A percentile compares a stretch with the other conserved stretches of the same genome.
These are phyloP conservation scores for Thielaviopsis euricoi DNA, from an alignment of 2,329 filamentous ascomycete species.

Conservation along the genomic window DNA sequence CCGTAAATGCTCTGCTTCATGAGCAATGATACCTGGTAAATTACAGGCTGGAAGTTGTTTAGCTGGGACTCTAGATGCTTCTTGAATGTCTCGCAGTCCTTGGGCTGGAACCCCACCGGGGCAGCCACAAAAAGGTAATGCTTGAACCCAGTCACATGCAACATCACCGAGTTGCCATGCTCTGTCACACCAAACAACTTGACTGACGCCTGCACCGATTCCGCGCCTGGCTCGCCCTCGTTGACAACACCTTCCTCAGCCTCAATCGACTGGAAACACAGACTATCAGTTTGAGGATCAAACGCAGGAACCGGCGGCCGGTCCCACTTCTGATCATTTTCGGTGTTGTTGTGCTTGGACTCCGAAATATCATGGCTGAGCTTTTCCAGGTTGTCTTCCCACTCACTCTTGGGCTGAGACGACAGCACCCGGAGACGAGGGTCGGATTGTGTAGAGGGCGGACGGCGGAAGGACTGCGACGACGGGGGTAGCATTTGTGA, in stretches of 20 bases:
- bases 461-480: not conserved
- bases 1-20: conserved; percentile 85
- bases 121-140: conserved; percentile 93
- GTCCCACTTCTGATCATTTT: conserved; percentile 89
- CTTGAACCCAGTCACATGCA: conserved; percentile 90
- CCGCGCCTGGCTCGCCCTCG: conserved; percentile 32
- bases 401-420: conserved; percentile 73
- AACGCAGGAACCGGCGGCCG: conserved; percentile 38
- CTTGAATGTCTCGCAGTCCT: conserved; percentile 65
- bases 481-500: not conserved
- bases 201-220: conserved; percentile 42
- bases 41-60: conserved; percentile 56
- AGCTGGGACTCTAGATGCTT: conserved; percentile 65
- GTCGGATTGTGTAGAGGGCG: conserved; percentile 32
- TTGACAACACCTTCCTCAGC: conserved; percentile 73
- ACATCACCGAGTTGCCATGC: conserved; percentile 72
- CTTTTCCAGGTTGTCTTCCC: conserved; percentile 89
- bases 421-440: conserved; percentile 46
- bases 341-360: conserved; percentile 70
- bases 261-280: conserved; percentile 95
- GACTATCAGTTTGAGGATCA: conserved; percentile 41
- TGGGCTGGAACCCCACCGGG: conserved; percentile 60
- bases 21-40: conserved; percentile 66
- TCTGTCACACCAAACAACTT: conserved; percentile 87
- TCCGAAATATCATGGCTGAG: conserved; percentile 83